These are phyloP conservation scores for Letharia columbiana DNA, from an alignment of 495 filamentous ascomycete species.

Conservation along the genomic window DNA sequence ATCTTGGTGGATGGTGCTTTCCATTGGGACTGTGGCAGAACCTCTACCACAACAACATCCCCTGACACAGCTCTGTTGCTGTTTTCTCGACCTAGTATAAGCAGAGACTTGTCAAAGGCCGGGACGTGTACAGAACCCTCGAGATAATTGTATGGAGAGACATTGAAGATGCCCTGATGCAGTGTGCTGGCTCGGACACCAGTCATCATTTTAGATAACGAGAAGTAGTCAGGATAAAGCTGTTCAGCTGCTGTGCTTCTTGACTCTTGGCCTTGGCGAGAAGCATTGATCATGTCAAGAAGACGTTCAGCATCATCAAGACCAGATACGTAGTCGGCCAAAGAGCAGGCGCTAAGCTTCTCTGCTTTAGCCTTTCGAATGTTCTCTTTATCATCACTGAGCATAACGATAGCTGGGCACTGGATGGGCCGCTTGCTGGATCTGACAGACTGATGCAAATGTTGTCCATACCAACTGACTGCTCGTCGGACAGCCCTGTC, in stretches of 20 bases:
- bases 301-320: conserved; percentile 76
- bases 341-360: conserved; percentile 53
- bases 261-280: conserved; percentile 54
- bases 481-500: conserved; percentile 83
- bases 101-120: conserved; percentile 77
- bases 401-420: conserved; percentile 75
- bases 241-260: conserved; percentile 57
- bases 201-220: conserved; percentile 90
- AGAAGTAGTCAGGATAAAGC: conserved; percentile 77
- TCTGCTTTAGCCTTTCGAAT: conserved; percentile 73
- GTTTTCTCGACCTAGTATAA: conserved; percentile 89
- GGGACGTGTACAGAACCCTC: conserved; percentile 86
- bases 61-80: conserved; percentile 90
- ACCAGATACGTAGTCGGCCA: conserved; percentile 71
- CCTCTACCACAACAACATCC: conserved; percentile 84
- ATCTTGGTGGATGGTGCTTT: conserved; percentile 91
- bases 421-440: conserved; percentile 48
- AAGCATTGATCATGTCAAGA: conserved; percentile 88
- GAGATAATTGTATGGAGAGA: conserved; percentile 94
- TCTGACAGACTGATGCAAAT: conserved; percentile 54
- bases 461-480: conserved; percentile 80
- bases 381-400: conserved; percentile 87
- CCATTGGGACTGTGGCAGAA: conserved; percentile 91
- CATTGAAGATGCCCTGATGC: conserved; percentile 90
- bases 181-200: conserved; percentile 75